phyloP scores from a whole-genome alignment of 345 rosid species.

The Rhizophora apiculata region DNA sequence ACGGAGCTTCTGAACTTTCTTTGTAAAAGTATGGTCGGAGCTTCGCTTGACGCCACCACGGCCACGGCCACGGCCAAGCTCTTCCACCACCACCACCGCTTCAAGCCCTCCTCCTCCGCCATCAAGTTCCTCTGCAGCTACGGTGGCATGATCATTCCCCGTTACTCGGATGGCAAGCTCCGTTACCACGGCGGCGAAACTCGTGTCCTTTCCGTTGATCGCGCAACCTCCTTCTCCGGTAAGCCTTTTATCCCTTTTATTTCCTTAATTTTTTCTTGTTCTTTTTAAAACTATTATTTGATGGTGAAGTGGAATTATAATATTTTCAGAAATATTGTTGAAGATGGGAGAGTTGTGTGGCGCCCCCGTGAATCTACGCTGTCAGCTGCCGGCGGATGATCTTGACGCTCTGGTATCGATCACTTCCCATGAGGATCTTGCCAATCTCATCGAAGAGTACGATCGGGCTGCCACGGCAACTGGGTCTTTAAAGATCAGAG shows the following conservation, averaged over 20 bases:
- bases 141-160: constrained; percentile 83
- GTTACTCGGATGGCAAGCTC: constrained; percentile 78
- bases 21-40: constrained; percentile 37
- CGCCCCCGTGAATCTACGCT: constrained; percentile 52
- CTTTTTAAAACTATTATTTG: background rate
- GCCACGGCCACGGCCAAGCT: constrained; percentile 2
- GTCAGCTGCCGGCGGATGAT: constrained; percentile 84
- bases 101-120: constrained; percentile 14
- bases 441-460: constrained; percentile 85
- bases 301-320: constrained; percentile 27
- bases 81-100: background rate
- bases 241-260: constrained; percentile 9
- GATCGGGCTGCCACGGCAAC: constrained; percentile 46
- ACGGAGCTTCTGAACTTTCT: background rate
- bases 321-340: constrained; percentile 56
- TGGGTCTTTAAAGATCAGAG: constrained; percentile 66
- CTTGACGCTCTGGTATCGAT: constrained; percentile 79
- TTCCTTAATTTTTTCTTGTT: background rate
- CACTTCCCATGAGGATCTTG: constrained; percentile 80
- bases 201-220: constrained; percentile 78
- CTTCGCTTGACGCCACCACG: constrained; percentile 22
- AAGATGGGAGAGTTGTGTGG: constrained; percentile 77
- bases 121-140: constrained; percentile 85
- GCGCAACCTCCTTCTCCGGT: constrained; percentile 71
- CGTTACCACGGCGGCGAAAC: constrained; percentile 86